Percentiles rank a stretch among this genome's conserved stretches.
These are phyloP conservation scores for Diospyros kaki DNA, from an alignment of 148 eudicot species.

Conservation along the genomic window DNA sequence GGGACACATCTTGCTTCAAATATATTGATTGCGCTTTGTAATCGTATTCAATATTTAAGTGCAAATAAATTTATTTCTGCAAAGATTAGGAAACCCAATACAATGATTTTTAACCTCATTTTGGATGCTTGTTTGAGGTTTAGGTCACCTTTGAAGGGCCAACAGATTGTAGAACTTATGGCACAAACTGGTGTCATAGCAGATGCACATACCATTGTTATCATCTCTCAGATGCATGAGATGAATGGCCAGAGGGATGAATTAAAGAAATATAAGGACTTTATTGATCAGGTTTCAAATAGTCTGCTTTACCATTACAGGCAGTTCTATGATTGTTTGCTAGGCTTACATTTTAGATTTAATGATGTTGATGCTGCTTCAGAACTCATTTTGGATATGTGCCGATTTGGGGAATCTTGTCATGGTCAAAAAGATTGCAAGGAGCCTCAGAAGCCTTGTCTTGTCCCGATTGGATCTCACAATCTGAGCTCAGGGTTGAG, in stretches of 20 bases:
- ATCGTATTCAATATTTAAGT: conserved; percentile 21
- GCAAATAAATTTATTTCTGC: conserved; percentile 30
- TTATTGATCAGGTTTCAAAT: conserved; percentile 48
- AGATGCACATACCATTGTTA: conserved; percentile 61
- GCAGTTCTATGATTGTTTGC: conserved; percentile 59
- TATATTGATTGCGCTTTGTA: conserved; percentile 67
- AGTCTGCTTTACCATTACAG: conserved; percentile 43
- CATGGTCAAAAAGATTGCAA: conserved; percentile 18
- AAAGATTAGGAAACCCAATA: conserved; percentile 41
- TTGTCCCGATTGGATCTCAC: conserved; percentile 59
- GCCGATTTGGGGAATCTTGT: conserved; percentile 24
- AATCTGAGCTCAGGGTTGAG: conserved; percentile 56
- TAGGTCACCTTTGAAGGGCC: conserved; percentile 57
- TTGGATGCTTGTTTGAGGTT: conserved; percentile 68
- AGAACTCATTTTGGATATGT: conserved; percentile 54
- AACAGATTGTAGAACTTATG: conserved; percentile 69
- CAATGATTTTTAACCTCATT: conserved; percentile 68
- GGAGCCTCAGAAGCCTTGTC: conserved; percentile 35
- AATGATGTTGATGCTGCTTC: conserved; percentile 70
- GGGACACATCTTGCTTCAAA: conserved; percentile 72
- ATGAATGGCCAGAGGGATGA: conserved; percentile 74
- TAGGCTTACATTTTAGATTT: conserved; percentile 68
- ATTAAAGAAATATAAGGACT: conserved; percentile 58
- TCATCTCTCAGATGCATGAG: conserved; percentile 62
- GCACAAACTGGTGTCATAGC: conserved; percentile 50